phyloP scores from a whole-genome alignment of 2,329 filamentous ascomycete species.

The Thielaviopsis populi region DNA sequence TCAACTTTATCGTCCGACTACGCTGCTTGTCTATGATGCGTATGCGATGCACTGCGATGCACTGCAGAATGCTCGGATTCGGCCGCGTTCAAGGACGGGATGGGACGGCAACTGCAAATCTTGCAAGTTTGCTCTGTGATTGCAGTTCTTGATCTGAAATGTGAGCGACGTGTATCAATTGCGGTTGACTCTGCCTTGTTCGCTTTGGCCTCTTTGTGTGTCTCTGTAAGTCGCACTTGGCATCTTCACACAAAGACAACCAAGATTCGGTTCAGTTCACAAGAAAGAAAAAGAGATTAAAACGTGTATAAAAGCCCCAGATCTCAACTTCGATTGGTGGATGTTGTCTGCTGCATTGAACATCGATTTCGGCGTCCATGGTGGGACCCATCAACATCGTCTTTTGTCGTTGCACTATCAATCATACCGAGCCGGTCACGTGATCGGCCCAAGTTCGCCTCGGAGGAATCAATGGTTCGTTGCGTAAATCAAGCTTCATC shows the following conservation, averaged over 20 bases:
- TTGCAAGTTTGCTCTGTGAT: not conserved
- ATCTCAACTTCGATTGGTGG: not conserved
- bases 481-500: not conserved
- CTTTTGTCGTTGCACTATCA: slow-evolving; percentile 4
- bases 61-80: not conserved
- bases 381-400: not conserved
- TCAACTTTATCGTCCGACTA: not conserved
- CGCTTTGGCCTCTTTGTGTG: not conserved
- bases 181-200: not conserved
- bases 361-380: not conserved
- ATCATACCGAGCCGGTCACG: not conserved
- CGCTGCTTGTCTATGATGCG: not conserved
- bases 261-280: not conserved
- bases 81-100: not conserved
- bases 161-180: not conserved
- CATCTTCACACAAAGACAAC: not conserved
- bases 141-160: not conserved
- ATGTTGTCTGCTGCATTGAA: not conserved
- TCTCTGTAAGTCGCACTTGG: not conserved
- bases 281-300: not conserved
- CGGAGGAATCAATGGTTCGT: not conserved
- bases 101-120: not conserved
- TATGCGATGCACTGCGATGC: not conserved
- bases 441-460: not conserved
- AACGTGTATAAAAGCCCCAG: not conserved